A percentile compares a stretch with the other conserved stretches of the same genome.
Evolutionary conservation across 2,329 filamentous ascomycete genomes (phyloP).

Genomic region (Diaporthe amygdali): DNA sequence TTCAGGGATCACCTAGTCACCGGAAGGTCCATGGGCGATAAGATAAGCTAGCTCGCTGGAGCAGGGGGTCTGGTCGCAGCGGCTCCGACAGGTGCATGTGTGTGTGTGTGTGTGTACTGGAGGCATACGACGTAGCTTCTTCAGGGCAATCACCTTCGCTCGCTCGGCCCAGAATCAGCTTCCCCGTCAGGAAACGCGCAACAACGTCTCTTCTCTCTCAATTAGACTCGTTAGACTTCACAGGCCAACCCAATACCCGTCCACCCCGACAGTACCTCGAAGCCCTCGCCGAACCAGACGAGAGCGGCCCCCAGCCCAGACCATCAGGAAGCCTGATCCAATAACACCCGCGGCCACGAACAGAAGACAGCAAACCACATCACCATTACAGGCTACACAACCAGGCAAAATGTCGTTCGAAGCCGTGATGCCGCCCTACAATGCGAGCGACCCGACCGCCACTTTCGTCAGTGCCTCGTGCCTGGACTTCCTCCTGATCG

Average conservation of each 20-base stretch:
- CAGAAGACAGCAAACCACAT: not conserved
- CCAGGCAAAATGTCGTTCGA: slow-evolving; percentile 72
- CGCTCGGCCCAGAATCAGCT: not conserved
- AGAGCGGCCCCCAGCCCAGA: not conserved
- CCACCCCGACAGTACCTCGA: not conserved
- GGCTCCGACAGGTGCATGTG: not conserved
- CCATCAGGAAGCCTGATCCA: not conserved
- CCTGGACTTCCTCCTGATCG: slow-evolving; percentile 93
- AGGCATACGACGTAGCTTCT: slow-evolving; percentile 2
- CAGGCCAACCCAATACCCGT: not conserved
- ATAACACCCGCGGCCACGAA: not conserved
- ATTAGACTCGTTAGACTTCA: not conserved
- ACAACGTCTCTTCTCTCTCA: not conserved
- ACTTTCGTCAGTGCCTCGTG: slow-evolving; percentile 83
- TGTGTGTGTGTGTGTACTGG: not conserved
- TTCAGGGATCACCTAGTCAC: not conserved
- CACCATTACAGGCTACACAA: not conserved
- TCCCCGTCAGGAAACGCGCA: not conserved
- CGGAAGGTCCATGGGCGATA: not conserved
- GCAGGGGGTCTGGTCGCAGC: slow-evolving; percentile 15
- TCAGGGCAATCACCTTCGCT: not conserved
- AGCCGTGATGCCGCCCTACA: slow-evolving; percentile 69
- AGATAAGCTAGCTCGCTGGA: slow-evolving; percentile 8
- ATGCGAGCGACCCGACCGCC: slow-evolving; percentile 74
- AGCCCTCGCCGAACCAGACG: not conserved